Evolutionary conservation across 208 protist genomes (phyloP), one percentile per base, ranked within the genome.

Genomic region (Acanthamoeba lugdunensis): DNA sequence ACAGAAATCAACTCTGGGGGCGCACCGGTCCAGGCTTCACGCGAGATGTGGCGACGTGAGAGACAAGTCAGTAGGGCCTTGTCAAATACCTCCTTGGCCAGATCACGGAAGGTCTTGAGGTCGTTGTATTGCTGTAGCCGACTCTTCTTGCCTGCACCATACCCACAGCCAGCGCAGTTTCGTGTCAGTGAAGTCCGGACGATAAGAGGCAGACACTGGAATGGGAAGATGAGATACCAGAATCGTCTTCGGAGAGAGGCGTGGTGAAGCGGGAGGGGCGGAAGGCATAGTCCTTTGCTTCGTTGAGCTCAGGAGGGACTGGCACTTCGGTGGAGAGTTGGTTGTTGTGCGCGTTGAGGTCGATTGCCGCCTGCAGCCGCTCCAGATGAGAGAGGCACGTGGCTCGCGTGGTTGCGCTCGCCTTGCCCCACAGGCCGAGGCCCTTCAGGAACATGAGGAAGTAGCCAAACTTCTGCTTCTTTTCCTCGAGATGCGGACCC

Each of bases 401-500:
- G 30, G 58, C 50, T 21, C 58, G n/a, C 18, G 82, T 52, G 16
- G 82, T n/a, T 45, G 82, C 13, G 58, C 56, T 52, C 7, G 41
- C n/a, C 9, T 41, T 65, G 13, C 11, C 54, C 82, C 82, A 90
- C 50, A 90, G 82, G 4, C 58, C 58, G 56, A 69, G 25, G 23
- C 71, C 54, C 56, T 73, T 73, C 54, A 90, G 58, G 58, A 90
- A 90, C 37, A 37, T 45, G 30, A 90, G 30, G 54, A 90, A 90
- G 58, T 45, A 73, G 25, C 23, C 82, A 69, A 45, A 71, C 56
- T 90, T 90, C 30, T 90, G 82, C 50, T 52, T 90, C 82, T 90
- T 90, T 50, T 90, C 82, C 58, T 63, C 82, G 4, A 90, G 33
- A 18, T 90, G 82, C 82, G 50, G 56, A 8, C 82, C 58, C 54